These are phyloP conservation scores for Colletotrichum lindemuthianum DNA, from an alignment of 2,329 filamentous ascomycete genomes.

Conservation along the genomic window DNA sequence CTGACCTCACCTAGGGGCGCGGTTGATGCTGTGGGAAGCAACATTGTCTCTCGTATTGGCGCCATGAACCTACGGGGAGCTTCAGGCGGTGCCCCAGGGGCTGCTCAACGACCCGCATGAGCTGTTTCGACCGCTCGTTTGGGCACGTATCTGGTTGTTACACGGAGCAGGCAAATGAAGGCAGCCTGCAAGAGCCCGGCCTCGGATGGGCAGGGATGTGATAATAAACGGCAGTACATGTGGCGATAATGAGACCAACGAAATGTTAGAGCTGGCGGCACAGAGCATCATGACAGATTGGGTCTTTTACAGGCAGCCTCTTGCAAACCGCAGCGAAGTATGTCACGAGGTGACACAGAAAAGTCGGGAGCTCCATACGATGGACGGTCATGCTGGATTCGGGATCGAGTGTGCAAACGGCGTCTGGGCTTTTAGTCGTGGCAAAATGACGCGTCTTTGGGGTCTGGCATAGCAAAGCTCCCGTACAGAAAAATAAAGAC, in stretches of 20 bases:
- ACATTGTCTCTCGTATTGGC: slow-evolving; percentile 87
- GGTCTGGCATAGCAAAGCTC: slow-evolving; percentile 6
- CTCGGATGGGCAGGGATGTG: too few relatives aligned
- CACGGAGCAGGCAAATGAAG: not conserved
- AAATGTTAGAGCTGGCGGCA: not conserved
- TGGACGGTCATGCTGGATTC: slow-evolving; percentile 10
- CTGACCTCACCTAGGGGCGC: slow-evolving; percentile 87
- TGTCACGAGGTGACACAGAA: not conserved
- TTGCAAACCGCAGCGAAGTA: not conserved
- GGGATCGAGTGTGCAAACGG: slow-evolving; percentile 13
- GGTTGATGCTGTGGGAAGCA: slow-evolving; percentile 92
- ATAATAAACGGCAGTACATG: not conserved
- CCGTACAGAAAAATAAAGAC: slow-evolving; percentile 5
- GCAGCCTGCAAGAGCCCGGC: not conserved
- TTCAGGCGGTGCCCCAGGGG: slow-evolving; percentile 2
- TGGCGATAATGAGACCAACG: slow-evolving; percentile 11
- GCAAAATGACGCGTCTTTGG: slow-evolving; percentile 25
- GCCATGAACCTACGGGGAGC: slow-evolving; percentile 74
- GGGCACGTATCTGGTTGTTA: not conserved
- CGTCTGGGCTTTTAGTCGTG: slow-evolving; percentile 20
- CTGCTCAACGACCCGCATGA: slow-evolving; percentile 24
- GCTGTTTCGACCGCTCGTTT: too few relatives aligned
- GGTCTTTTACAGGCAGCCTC: not conserved
- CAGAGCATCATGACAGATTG: not conserved
- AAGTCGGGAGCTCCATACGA: not conserved